Base-by-base conservation (phyloP, 371 early-diverging fungal species). In the Mucor mucedo region DNA sequence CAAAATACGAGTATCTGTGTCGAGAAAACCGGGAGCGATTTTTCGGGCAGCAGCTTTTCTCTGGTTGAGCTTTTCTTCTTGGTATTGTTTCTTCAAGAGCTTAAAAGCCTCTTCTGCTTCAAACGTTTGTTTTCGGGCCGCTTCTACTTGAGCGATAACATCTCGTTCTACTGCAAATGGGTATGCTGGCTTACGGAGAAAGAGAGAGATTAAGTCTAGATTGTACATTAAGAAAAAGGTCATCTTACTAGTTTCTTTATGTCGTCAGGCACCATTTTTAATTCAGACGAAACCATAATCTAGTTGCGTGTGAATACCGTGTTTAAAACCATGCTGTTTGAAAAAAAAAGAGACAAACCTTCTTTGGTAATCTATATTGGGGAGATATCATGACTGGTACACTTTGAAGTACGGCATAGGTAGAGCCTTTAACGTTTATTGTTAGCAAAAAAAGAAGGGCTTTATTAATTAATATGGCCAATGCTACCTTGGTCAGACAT, bases 11-110 rank as follows among this genome's bases (percentile, higher is more conserved):
- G 76, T 77, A 63, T 84, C 81, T 27, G 84, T 82, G 68, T 84
- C 83, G 32, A 84, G 60, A 64, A 82, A 84, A 47, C 84, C 84
- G 30, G 84, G 84, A 7, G 84, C 84, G 64, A 84, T 84, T 72
- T 76, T 84, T 54, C 83, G 69, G 40, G 84, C 84, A 30, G 80
- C 81, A 4, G 63, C 60, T 55, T 82, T 84, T 66, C 77, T 76
- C 53, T 74, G 63, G n/a, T 73, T 68, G 35, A 76, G 49, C 53
- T 62, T 64, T 41, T 77, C 82, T 40, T 77, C 73, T 30, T 76
- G 66, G 42, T 76, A 79, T 38, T 62, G 54, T 14, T 49, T 33
- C 5, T 50, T 61, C 11, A 50, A 44, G 16, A 29, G n/a, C 13
- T 44, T 27, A 35, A 68, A 59, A 2, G 58, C 45, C 60, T 75